These are phyloP conservation scores for Colletotrichum eleusines DNA, from an alignment of 2,329 filamentous ascomycete species.

Conservation along the genomic window DNA sequence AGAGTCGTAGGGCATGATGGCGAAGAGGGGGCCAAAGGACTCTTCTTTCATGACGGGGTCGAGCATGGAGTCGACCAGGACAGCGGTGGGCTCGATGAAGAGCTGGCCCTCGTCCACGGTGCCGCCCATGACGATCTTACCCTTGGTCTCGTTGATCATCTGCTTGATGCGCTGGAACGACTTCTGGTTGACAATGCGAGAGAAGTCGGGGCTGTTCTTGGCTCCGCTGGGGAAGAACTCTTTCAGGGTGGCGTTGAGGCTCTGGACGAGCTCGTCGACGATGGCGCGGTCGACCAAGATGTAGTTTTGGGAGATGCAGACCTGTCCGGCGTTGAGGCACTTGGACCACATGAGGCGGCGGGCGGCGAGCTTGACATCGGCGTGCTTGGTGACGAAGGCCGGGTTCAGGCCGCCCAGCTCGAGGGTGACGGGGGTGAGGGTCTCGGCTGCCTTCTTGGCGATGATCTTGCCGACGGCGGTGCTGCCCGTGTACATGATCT, in stretches of 20 bases:
- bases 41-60: constrained; percentile 89
- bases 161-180: constrained; percentile 88
- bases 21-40: constrained; percentile 93
- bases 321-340: constrained; percentile 85
- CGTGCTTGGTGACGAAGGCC: constrained; percentile 87
- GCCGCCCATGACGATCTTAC: constrained; percentile 89
- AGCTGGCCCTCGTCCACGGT: constrained; percentile 82
- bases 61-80: constrained; percentile 77
- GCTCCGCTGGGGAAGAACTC: constrained; percentile 89
- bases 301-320: constrained; percentile 95
- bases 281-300: constrained; percentile 83
- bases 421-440: constrained; percentile 87
- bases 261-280: constrained; percentile 77
- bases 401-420: constrained; percentile 95
- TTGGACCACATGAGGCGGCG: constrained; percentile 91
- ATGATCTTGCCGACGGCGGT: constrained; percentile 86
- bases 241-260: constrained; percentile 77
- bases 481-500: constrained; percentile 96
- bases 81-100: constrained; percentile 93
- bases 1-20: constrained; percentile 80
- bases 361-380: constrained; percentile 84
- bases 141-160: constrained; percentile 87
- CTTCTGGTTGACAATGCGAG: constrained; percentile 81
- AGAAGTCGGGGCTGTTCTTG: constrained; percentile 81
- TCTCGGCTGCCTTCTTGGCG: constrained; percentile 87